Base-by-base conservation (phyloP, 2,329 filamentous ascomycete genomes). In the Thelonectria discophora region DNA sequence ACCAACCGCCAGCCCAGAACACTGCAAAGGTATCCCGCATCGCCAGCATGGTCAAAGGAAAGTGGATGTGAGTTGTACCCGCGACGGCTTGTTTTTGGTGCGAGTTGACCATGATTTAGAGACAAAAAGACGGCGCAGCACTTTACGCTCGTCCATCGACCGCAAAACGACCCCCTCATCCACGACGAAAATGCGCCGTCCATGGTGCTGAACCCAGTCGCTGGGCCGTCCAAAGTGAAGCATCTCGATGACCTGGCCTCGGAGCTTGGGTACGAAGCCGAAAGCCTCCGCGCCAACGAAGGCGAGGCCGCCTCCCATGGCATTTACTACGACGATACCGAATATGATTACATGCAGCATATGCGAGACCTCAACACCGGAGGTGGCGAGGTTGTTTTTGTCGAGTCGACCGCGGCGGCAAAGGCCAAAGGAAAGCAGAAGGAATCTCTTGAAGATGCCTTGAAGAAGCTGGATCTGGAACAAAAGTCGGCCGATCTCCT, bases 321-420 rank as follows among this genome's bases (percentile, higher is more conserved):
- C 66, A 87, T 99, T 66, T 99, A 91, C 82, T 99, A 86, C 77
- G 96, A 99, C 78, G 95, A 99, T 79, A 90, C 92, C 66, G 87
- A 92, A 73, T 99, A 99, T 79, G 95, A 99, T 78, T 99, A 99
- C 80, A 99, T 99, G 95, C 95, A 99, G 78, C 95, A 99, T 78
- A 82, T 99, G 84, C 90, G 93, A 57, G 95, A 98, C 71, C 81
- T 99, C n/a, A 89, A 89, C 59, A 78, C 82, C 45, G 92, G 86
- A 6, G 87, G 87, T 21, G 91, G 91, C 30, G 90, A 93, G 57
- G 87, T 90, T 30, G 88, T 94, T 49, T 98, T 97, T 74, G 85
- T 99, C 40, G 93, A 97, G 69, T 84, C 86, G n/a, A 84, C 86
- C 54, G 77, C 82, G 12, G 75, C 82, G n/a, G 84, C 84, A 57